Base-by-base conservation (phyloP, 768 basidiomycete species). In the Saitozyma podzolica region DNA sequence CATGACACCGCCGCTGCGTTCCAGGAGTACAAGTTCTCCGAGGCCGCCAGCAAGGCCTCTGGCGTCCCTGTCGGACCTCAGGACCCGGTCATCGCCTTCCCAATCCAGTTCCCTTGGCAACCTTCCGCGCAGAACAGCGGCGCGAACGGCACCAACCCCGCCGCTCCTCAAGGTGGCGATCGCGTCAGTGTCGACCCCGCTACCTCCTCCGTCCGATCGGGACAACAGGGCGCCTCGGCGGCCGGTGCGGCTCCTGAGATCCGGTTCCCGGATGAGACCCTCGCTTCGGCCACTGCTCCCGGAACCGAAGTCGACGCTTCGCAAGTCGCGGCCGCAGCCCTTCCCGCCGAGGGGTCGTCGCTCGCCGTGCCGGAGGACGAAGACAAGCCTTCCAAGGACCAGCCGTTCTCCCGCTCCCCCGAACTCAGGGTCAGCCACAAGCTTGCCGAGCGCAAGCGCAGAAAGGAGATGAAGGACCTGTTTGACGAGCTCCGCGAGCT, bases 381-480 rank as follows among this genome's bases (percentile, higher is more conserved):
- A 85, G 76, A 86, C 85, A 50, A 65, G 82, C 13, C 42, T 8
- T 65, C 58, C 53, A 74, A 72, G 42, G 73, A 75, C 39, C 69
- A 91, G 11, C 94, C 94, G 6, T 99, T 97, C 80, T 93, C 93
- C 58, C 89, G 95, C 62, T 92, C 90, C 0, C 95, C 95, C 8
- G 96, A 98, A 79, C 83, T 99, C 49, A 86, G 94, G 57, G 87
- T 97, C 40, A 92, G 91, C 2, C 96, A 99, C 81, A 99, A 99
- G 76, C 85, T 99, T 40, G 96, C 96, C 2, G 96, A 99, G 81
- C 84, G 96, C 64, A 97, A 98, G 80, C 82, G 96, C 70, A 84
- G 96, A 80, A 97, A 95, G 81, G 96, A 99, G 81, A 99, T 99
- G 96, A 96, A 96, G 78, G 94, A 97, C 63, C 80, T 99, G 50